Base-by-base conservation (phyloP, 225 moss, liverwort and hornwort genomes). In the Pseudoscleropodium purum region DNA sequence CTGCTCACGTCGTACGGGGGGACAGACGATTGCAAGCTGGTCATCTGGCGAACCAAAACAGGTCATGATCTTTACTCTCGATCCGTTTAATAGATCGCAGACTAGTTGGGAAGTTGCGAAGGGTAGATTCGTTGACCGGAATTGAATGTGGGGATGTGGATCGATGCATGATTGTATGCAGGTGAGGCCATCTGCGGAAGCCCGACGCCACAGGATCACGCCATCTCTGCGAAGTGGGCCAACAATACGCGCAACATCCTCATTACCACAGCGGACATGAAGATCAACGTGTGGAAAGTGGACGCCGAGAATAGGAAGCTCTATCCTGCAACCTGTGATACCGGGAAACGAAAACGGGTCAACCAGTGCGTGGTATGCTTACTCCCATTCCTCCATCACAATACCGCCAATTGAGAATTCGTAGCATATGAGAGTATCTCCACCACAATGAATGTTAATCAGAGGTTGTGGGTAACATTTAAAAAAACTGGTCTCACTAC, bases 101-200 rank as follows among this genome's bases (percentile, higher is more conserved):
- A 33, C 52, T 39, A 17, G 26, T 33, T 41, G 8, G 45, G 61
- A 49, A 76, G 61, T 51, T 43, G 63, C n/a, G 37, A 59, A 57
- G 20, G 47, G 10, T 56, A 29, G 29, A 72, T 47, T 45, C 62
- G 24, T 39, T 60, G 36, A 21, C 37, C 47, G 30, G n/a, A 63
- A 57, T 73, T 69, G 82, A 62, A 52, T 88, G 25, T 39, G 75
- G 29, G 73, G 52, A n/a, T 54, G 82, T 39, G 79, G 67, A 43
- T 87, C 34, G 41, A 56, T 39, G 66, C 67, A 39, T 87, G 24
- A 34, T 34, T 43, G 39, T 57, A 70, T 60, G 69, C 86, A 94
- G 95, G 96, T 60, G 94, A 97, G 87, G 96, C 99, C 82, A 95
- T 99, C 52, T 99, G 99, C 88, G 99, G 99, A 60, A 99, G 96